Evolutionary conservation across 352 stramenopile species (phyloP).

Genomic region (Phytophthora palmivora): DNA sequence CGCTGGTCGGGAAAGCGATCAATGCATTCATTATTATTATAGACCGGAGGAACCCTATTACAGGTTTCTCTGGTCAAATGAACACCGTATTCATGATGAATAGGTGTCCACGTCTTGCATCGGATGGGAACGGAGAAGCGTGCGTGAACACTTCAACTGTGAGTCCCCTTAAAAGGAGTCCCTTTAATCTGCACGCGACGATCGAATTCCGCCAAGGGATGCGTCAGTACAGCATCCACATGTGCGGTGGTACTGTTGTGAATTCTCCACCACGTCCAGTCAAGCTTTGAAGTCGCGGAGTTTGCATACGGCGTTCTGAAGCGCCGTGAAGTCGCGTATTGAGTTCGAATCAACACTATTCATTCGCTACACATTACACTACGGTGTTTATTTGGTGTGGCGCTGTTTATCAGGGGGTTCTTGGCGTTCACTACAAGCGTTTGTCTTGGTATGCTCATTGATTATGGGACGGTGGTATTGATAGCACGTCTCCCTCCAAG

Average conservation of each 20-base stretch:
- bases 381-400: too few relatives aligned
- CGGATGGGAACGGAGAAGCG: conserved; percentile 33
- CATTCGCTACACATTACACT: too few relatives aligned
- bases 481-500: too few relatives aligned
- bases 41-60: too few relatives aligned
- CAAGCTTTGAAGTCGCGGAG: conserved; percentile 4
- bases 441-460: too few relatives aligned
- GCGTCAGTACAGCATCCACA: neutral
- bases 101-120: too few relatives aligned
- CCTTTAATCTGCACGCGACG: neutral
- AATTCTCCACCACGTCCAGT: neutral
- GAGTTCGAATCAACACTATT: too few relatives aligned
- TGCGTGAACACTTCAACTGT: conserved; percentile 15
- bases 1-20: conserved; percentile 14
- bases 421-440: too few relatives aligned
- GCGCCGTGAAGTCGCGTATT: neutral
- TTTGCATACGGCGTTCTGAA: neutral
- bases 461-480: too few relatives aligned
- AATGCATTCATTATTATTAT: neutral
- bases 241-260: neutral
- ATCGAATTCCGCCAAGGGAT: conserved; percentile 7
- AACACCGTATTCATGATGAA: too few relatives aligned
- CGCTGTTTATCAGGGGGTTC: too few relatives aligned
- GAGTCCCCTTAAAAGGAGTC: neutral
- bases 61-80: too few relatives aligned